Evolutionary conservation across 345 rosid species (phyloP).

Genomic region (Aurinia saxatilis): DNA sequence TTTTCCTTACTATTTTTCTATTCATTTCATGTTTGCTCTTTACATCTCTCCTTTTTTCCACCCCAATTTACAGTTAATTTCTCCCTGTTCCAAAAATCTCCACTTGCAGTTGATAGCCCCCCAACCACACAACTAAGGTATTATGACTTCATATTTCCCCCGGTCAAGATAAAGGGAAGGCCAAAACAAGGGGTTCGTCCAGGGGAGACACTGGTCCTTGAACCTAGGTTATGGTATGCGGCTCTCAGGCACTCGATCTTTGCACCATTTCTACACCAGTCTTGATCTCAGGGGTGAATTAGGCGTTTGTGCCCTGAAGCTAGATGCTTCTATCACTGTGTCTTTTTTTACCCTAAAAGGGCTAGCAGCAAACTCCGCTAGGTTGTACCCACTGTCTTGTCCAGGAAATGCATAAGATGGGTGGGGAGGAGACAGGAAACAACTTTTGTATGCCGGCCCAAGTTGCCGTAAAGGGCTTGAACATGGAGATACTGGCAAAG

Average conservation of each 20-base stretch:
- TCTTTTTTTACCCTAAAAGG: constrained; percentile 42
- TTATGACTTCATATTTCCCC: constrained; percentile 1
- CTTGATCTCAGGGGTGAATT: constrained; percentile 50
- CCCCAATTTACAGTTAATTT: neutral
- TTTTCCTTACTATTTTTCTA: constrained; percentile 17
- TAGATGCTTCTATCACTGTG: constrained; percentile 37
- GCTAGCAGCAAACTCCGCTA: constrained; percentile 44
- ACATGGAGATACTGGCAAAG: constrained; percentile 86
- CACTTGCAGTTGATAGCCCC: constrained; percentile 11
- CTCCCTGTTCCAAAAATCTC: constrained; percentile 16
- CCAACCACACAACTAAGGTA: neutral
- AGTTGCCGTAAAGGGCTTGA: constrained; percentile 76
- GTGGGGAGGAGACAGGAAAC: constrained; percentile 79
- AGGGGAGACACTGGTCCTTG: constrained; percentile 4
- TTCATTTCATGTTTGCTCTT: constrained; percentile 23
- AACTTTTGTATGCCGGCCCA: constrained; percentile 56
- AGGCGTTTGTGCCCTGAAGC: constrained; percentile 40
- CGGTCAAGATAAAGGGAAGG: neutral
- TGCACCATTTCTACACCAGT: constrained; percentile 30
- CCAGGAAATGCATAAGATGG: constrained; percentile 42
- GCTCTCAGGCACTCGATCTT: neutral
- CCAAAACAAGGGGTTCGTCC: no score
- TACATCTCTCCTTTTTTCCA: neutral
- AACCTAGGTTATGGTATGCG: neutral
- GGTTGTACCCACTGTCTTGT: constrained; percentile 44